Conservation (phyloP, 169 alveolate species). For the Cryptosporidium baileyi region DNA sequence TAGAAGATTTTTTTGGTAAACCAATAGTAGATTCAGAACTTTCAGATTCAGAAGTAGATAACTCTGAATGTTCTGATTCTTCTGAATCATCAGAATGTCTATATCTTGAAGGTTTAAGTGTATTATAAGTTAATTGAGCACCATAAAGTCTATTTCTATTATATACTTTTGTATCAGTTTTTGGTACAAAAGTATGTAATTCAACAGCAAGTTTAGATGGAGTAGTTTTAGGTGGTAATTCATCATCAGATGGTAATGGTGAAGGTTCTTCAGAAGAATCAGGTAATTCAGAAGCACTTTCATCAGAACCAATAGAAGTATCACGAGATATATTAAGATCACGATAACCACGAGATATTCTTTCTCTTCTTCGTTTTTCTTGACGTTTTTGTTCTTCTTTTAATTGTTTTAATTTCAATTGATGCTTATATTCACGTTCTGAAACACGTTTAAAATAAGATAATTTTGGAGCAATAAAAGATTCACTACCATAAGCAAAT, state of each 20-base stretch:
- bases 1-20: background rate
- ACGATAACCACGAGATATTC: slow-evolving; percentile 27
- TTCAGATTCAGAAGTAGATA: slow-evolving; percentile 1
- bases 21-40: slow-evolving; percentile 44
- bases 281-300: slow-evolving; percentile 21
- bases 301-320: background rate
- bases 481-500: slow-evolving; percentile 22
- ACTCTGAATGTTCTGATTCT: background rate
- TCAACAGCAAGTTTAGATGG: slow-evolving; percentile 25
- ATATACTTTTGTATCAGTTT: background rate
- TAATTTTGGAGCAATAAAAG: background rate
- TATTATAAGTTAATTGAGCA: background rate
- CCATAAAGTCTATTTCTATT: background rate
- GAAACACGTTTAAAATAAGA: slow-evolving; percentile 36
- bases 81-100: background rate
- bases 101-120: slow-evolving; percentile 3
- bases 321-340: background rate
- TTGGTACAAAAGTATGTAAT: slow-evolving; percentile 25
- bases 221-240: slow-evolving; percentile 8
- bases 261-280: slow-evolving; percentile 41
- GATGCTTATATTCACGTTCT: slow-evolving; percentile 49
- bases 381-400: slow-evolving; percentile 36
- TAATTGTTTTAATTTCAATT: background rate
- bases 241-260: slow-evolving; percentile 31
- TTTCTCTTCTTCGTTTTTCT: slow-evolving; percentile 2